Base-by-base conservation (phyloP, 257 asterid genomes). In the Nemophila menziesii region DNA sequence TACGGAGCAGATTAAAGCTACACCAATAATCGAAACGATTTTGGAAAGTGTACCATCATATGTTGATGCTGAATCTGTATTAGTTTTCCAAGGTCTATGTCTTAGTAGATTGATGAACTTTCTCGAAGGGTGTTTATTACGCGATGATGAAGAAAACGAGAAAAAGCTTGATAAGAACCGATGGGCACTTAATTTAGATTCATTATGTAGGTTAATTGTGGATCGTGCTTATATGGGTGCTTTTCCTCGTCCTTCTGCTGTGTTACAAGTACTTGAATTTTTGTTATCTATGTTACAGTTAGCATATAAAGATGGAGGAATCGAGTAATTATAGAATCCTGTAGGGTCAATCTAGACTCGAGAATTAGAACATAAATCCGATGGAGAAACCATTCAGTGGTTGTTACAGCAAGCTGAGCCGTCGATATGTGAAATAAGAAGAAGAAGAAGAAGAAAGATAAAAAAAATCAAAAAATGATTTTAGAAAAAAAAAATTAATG, bases 171-270 rank as follows among this genome's bases (percentile, higher is more conserved):
- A 90, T 60, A 85, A 79, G 68, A 59, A 64, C 58, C 78, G 82
- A 39, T 79, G 99, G 99, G 79, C 96, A 39, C 36, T 68, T 48
- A 90, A 90, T 77, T 68, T 90, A 61, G 96, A 90, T 59, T 75
- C 92, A 46, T 65, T 90, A 53, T 79, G 92, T 50, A 79, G 92
- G 86, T 58, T 85, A 73, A 82, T 90, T 45, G 99, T 79, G 20
- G 99, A 90, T 63, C 92, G 99, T 12, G 93, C 71, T 19, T 79
- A 81, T 55, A 85, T 85, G 94, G 99, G 99, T 55, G 94, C 92
- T 63, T 90, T 90, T 64, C 86, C 93, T 55, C 96, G 72, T 78
- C 93, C 96, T 50, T 62, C 78, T 47, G 81, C 68, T 62, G 93
- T 90, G 24, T 65, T 90, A 62, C 75, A 71, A 67, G 85, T 93